Evolutionary conservation across 1,139 yeast species (phyloP), one percentile per base, ranked within the genome.

Genomic region (Geotrichum fermentans): DNA sequence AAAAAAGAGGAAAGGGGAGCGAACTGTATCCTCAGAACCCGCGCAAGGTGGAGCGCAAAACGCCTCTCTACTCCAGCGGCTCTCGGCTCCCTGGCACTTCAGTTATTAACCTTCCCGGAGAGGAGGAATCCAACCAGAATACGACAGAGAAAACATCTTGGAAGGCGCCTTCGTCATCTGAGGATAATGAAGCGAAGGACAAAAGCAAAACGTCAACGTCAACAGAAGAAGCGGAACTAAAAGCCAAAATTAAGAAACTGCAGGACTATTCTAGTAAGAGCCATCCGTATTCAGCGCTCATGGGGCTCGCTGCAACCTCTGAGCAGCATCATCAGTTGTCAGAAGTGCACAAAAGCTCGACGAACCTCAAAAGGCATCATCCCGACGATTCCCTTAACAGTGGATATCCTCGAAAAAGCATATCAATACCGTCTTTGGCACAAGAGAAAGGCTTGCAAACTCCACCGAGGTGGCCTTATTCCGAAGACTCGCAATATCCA

Each of bases 1-100:
- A 66, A 55, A 67, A 68, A 53, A 61, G 74, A 33, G 74, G 74
- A 5, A 61, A 73, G 43, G 73, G 72, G 8, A 54, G 62, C 26
- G 58, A 57, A 38, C 56, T 60, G 20, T 62, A 62, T 39, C 54
- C 60, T 8, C 56, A 50, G 21, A 51, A 43, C 17, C 50, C 50
- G 4, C 45, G 49, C n/a, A 46, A 47, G 18, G 34, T 42, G 6
- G 20, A 26, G 17, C 44, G 44, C 28, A 47, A 37, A 32, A 16
- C 22, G 5, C 40, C 34, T n/a, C 29, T 24, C 14, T 37, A 22
- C 28, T 13, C 40, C 28, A 22, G 30, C 40, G 11, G 30, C n/a
- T n/a, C 18, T 14, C 26, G 29, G 6, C 11, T 37, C n/a, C 40
- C 40, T 8, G 29, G 40, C 3, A 37, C 40, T 5, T 37, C 29